Evolutionary conservation across 768 basidiomycete species (phyloP).

Genomic region (Lactarius evosmus): DNA sequence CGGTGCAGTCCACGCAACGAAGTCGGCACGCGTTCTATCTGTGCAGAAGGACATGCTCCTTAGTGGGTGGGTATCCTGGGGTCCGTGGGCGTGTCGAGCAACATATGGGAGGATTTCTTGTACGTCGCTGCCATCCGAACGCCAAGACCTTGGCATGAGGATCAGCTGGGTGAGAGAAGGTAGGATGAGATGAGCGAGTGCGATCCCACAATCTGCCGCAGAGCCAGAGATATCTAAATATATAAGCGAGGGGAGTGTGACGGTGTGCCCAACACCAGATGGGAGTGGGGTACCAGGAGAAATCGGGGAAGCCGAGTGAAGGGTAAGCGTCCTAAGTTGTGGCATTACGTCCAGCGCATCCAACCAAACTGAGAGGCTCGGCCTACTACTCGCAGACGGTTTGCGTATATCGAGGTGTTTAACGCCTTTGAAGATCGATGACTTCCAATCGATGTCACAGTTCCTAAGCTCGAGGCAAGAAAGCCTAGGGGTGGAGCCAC

Average conservation of each 20-base stretch:
- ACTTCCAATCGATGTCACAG: conserved; percentile 9
- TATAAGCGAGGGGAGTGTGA: not conserved
- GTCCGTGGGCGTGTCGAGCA: too few species aligned
- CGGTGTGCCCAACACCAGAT: not conserved
- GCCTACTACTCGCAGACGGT: not conserved
- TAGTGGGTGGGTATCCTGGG: not conserved
- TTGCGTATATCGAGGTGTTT: not conserved
- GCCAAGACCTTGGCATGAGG: too few species aligned
- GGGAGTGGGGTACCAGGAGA: not conserved
- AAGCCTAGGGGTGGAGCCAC: not conserved
- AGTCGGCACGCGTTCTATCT: not conserved
- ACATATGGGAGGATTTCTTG: too few species aligned
- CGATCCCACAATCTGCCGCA: not conserved
- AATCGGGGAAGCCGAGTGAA: conserved; percentile 3
- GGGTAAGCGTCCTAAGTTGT: not conserved
- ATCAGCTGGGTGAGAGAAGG: too few species aligned
- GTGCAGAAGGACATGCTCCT: not conserved
- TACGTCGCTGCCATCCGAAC: not conserved
- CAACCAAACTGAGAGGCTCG: conserved; percentile 1
- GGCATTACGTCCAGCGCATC: conserved; percentile 1
- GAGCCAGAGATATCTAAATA: not conserved
- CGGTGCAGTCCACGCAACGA: not conserved
- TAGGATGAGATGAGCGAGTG: not conserved
- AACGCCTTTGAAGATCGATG: conserved; percentile 2
- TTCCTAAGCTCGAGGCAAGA: not conserved